Percentiles rank a stretch among this genome's conserved stretches.
Evolutionary conservation across 306 rosid species (phyloP).

Genomic region (Ormosia semicastrata): DNA sequence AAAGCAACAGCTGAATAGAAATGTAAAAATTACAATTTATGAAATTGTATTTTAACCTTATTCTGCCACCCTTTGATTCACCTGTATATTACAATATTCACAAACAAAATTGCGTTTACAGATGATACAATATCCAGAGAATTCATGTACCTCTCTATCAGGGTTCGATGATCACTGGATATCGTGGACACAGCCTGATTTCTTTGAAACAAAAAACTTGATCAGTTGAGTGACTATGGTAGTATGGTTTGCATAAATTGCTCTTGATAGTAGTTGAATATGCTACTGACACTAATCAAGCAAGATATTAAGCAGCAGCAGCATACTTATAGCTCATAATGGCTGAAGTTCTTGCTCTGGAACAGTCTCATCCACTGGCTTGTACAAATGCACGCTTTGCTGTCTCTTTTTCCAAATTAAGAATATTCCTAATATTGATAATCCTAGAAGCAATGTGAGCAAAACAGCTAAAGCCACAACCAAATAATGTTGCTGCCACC

Average conservation of each 20-base stretch:
- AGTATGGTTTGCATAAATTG: conserved; percentile 23
- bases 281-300: conserved; percentile 27
- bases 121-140: conserved; percentile 33
- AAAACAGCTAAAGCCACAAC: conserved; percentile 44
- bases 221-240: conserved; percentile 28
- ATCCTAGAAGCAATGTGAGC: conserved; percentile 46
- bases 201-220: conserved; percentile 36
- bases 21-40: conserved; percentile 20
- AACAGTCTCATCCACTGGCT: conserved; percentile 60
- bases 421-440: conserved; percentile 56
- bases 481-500: conserved; percentile 56
- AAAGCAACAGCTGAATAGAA: conserved; percentile 11
- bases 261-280: conserved; percentile 29
- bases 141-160: conserved; percentile 33
- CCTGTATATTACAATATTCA: conserved; percentile 57
- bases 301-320: conserved; percentile 28
- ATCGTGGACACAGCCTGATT: conserved; percentile 23
- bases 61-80: conserved; percentile 36
- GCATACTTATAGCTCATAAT: conserved; percentile 41
- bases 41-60: conserved; percentile 22
- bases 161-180: conserved; percentile 15
- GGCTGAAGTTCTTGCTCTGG: conserved; percentile 96
- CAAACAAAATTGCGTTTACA: conserved; percentile 43
- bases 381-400: conserved; percentile 50
- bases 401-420: conserved; percentile 63